Conservation (phyloP, 495 filamentous ascomycete genomes). For the Cercophora newfieldiana region DNA sequence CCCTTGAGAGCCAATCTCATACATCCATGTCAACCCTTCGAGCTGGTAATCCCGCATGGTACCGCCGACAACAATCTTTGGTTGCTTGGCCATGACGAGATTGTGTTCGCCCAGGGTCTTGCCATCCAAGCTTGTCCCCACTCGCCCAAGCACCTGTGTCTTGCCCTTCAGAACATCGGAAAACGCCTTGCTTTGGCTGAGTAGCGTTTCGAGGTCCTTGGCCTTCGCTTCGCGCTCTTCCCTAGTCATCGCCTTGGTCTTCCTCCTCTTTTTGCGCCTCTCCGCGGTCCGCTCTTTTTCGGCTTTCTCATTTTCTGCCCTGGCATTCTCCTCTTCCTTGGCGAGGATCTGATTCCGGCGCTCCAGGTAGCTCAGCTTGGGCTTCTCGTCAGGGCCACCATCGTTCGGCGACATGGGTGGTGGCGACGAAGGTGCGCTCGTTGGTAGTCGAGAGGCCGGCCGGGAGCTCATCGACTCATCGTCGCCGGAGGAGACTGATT, state of each 20-base stretch:
- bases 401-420: conserved; percentile 26
- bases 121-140: conserved; percentile 53
- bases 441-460: conserved; percentile 38
- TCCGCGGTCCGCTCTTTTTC: too few species aligned
- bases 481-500: conserved; percentile 33
- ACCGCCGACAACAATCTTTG: conserved; percentile 79
- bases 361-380: conserved; percentile 41
- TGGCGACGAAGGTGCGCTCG: conserved; percentile 47
- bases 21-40: conserved; percentile 93
- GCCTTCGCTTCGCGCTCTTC: conserved; percentile 54
- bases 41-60: conserved; percentile 93
- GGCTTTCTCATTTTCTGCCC: conserved; percentile 46
- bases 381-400: conserved; percentile 14
- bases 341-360: conserved; percentile 48
- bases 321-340: conserved; percentile 55
- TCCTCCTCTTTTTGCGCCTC: conserved; percentile 48
- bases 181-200: conserved; percentile 49
- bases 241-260: conserved; percentile 50
- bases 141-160: conserved; percentile 54
- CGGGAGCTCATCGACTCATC: conserved; percentile 30
- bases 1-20: conserved; percentile 76
- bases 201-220: conserved; percentile 50
- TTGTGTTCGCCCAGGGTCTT: conserved; percentile 72
- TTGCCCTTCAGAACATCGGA: conserved; percentile 56
- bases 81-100: conserved; percentile 78